Percentiles rank a stretch among this genome's conserved stretches.
Conservation (phyloP, 208 protist genomes). For the Acanthamoeba castellanii region DNA sequence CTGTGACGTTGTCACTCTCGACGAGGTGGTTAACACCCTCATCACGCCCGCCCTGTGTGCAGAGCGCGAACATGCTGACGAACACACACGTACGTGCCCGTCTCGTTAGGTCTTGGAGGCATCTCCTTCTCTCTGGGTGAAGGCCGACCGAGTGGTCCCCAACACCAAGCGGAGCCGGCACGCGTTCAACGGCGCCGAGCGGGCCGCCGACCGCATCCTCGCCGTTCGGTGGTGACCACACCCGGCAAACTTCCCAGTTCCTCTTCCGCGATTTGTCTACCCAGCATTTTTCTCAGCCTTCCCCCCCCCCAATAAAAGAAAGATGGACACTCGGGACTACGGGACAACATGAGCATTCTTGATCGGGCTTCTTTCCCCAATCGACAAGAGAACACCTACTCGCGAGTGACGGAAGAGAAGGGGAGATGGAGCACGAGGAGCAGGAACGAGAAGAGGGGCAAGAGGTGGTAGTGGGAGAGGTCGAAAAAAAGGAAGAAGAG, state of each 20-base stretch:
- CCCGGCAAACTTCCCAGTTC: neutral
- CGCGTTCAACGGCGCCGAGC: neutral
- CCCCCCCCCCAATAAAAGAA: neutral
- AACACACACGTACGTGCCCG: neutral
- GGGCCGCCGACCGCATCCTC: neutral
- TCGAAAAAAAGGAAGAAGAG: neutral
- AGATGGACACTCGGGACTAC: no score
- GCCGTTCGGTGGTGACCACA: neutral
- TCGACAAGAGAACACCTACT: no score
- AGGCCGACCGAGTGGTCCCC: slow-evolving; percentile 1
- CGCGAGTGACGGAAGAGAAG: no score
- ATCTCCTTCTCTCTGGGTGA: neutral
- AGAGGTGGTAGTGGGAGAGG: neutral
- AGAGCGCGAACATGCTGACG: neutral
- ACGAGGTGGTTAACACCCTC: neutral
- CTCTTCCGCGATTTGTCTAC: neutral
- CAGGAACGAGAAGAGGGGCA: neutral
- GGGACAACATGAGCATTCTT: no score
- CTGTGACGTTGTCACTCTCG: neutral
- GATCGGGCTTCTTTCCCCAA: no score
- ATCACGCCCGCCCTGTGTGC: neutral
- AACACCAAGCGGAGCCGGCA: slow-evolving; percentile 9
- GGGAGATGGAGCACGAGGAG: neutral
- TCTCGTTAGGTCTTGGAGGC: neutral
- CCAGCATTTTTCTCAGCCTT: no score